A percentile compares a stretch with the other conserved stretches of the same genome.
Evolutionary conservation across 176 grass and related monocot species (phyloP).

Genomic region (Raddia guianensis): DNA sequence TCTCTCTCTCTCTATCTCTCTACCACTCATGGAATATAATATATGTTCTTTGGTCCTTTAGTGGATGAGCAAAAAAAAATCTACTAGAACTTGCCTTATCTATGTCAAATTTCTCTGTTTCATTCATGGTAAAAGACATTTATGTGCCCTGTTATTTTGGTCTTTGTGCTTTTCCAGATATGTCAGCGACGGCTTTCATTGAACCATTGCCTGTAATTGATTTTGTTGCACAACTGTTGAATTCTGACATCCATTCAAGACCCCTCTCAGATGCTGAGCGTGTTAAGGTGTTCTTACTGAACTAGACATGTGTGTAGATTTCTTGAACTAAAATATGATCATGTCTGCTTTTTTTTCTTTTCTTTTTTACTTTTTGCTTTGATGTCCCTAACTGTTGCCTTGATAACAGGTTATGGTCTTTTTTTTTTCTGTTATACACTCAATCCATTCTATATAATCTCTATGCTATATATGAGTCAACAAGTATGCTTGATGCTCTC

Average conservation of each 20-base stretch:
- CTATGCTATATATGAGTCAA: background rate
- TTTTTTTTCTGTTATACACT: background rate
- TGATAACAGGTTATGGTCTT: background rate
- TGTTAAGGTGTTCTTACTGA: conserved; percentile 64
- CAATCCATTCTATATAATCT: background rate
- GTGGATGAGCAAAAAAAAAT: background rate
- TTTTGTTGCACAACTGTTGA: conserved; percentile 60
- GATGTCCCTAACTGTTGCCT: background rate
- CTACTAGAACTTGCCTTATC: background rate
- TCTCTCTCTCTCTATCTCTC: background rate
- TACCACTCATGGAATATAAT: background rate
- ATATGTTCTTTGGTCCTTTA: too few species aligned
- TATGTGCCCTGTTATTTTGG: background rate
- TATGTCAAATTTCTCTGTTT: background rate
- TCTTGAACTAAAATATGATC: conserved; percentile 3
- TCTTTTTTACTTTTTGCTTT: background rate
- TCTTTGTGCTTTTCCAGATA: conserved; percentile 57
- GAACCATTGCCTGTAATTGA: conserved; percentile 80
- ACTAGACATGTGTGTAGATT: background rate
- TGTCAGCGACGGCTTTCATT: conserved; percentile 85
- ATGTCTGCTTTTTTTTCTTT: background rate
- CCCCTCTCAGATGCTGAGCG: conserved; percentile 72
- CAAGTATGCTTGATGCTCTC: background rate
- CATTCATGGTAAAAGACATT: background rate
- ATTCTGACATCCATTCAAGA: conserved; percentile 64